Evolutionary conservation across 208 protist species (phyloP).

Genomic region (Trypanosoma conorhini): DNA sequence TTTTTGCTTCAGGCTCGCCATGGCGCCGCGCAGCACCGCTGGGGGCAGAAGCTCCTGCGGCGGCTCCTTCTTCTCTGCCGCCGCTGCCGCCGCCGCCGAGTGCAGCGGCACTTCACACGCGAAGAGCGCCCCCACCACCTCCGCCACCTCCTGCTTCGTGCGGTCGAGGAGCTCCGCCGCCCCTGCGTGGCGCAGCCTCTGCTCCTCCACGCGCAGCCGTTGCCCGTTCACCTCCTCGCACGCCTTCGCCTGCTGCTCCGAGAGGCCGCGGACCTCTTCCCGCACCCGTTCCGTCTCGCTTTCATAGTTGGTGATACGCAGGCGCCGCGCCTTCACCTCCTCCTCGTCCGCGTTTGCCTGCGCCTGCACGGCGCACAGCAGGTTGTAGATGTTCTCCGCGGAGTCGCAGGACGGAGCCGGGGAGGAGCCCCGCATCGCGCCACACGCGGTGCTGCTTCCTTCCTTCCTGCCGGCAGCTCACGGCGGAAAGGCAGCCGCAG

Average conservation of each 20-base stretch:
- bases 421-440: conserved; percentile 3
- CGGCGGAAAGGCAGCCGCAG: no score
- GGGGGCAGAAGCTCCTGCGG: conserved; percentile 8
- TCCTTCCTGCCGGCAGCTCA: not conserved
- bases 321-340: conserved; percentile 22
- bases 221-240: not conserved
- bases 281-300: not conserved
- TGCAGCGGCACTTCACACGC: conserved; percentile 15
- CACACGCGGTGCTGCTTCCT: not conserved
- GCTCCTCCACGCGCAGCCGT: conserved; percentile 3
- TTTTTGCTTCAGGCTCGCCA: conserved; percentile 8
- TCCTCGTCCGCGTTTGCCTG: conserved; percentile 27
- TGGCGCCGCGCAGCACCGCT: not conserved
- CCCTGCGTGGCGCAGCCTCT: conserved; percentile 8
- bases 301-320: conserved; percentile 18
- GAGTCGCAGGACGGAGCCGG: conserved; percentile 11
- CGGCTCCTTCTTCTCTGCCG: not conserved
- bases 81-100: not conserved
- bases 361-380: conserved; percentile 29
- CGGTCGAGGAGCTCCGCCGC: conserved; percentile 11
- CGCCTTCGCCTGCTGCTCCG: conserved; percentile 2
- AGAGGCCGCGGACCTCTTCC: not conserved
- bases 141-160: not conserved
- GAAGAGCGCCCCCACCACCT: not conserved
- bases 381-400: conserved; percentile 30